A percentile compares a stretch with the other conserved stretches of the same genome.
Evolutionary conservation across 352 stramenopile genomes (phyloP).

Genomic region (Globisporangium nodosum): DNA sequence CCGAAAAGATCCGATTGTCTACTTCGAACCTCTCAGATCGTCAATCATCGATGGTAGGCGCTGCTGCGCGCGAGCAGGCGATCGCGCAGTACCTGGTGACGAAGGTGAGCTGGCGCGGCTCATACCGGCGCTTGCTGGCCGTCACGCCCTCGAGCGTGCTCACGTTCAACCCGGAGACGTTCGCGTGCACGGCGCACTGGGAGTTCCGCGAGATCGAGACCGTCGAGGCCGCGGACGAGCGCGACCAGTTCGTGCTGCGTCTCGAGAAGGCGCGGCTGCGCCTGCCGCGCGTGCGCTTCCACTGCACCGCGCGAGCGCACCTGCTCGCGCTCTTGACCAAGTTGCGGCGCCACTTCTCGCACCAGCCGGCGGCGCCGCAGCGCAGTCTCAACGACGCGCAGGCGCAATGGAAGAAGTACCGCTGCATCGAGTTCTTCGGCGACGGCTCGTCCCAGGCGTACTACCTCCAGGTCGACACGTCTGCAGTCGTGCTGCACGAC

Average conservation of each 20-base stretch:
- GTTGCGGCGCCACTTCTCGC: slow-evolving; percentile 35
- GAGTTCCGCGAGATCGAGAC: slow-evolving; percentile 53
- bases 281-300: slow-evolving; percentile 44
- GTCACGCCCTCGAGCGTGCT: slow-evolving; percentile 43
- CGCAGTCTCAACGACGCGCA: slow-evolving; percentile 11
- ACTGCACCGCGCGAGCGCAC: slow-evolving; percentile 46
- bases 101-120: slow-evolving; percentile 62
- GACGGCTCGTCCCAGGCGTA: slow-evolving; percentile 50
- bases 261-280: slow-evolving; percentile 64
- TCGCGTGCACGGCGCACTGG: slow-evolving; percentile 68
- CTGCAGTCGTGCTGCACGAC: slow-evolving; percentile 48
- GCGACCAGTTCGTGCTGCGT: slow-evolving; percentile 51
- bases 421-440: slow-evolving; percentile 65
- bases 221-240: slow-evolving; percentile 31
- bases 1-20: neutral
- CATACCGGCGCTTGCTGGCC: slow-evolving; percentile 52
- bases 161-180: slow-evolving; percentile 66
- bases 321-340: slow-evolving; percentile 47
- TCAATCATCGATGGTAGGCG: neutral
- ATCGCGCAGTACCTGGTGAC: slow-evolving; percentile 67
- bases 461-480: slow-evolving; percentile 42
- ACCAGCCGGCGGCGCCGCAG: slow-evolving; percentile 22
- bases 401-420: slow-evolving; percentile 29
- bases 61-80: slow-evolving; percentile 17
- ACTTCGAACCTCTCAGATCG: neutral